Evolutionary conservation across 805 yeast genomes (phyloP).

Genomic region (Saccharomyces kudriavzevii): DNA sequence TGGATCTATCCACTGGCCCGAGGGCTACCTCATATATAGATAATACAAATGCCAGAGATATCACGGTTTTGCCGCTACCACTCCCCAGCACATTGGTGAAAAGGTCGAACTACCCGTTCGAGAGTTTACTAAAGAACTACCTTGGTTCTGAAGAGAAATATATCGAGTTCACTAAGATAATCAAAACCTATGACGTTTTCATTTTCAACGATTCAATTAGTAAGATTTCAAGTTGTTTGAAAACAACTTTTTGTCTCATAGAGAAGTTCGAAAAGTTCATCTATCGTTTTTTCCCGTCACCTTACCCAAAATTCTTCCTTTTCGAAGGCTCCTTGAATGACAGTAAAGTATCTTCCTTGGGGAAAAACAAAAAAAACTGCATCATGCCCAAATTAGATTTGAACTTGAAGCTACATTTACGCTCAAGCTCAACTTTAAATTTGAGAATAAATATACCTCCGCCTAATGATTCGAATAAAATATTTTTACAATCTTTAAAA

Average conservation of each 20-base stretch:
- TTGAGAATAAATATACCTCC: conserved; percentile 18
- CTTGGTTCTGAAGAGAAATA: conserved; percentile 15
- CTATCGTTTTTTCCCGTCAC: neutral
- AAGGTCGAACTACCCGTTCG: conserved; percentile 25
- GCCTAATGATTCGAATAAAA: conserved; percentile 11
- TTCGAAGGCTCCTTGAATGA: conserved; percentile 2
- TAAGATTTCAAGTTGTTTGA: conserved; percentile 14
- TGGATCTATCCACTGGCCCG: neutral
- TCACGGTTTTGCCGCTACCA: conserved; percentile 7
- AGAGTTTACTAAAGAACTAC: conserved; percentile 20
- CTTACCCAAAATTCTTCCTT: neutral
- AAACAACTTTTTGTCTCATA: conserved; percentile 20
- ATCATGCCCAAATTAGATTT: neutral
- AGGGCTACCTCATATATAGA: neutral
- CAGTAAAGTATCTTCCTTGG: neutral
- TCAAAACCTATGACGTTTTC: conserved; percentile 13
- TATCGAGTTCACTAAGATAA: conserved; percentile 11
- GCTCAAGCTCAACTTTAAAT: conserved; percentile 4
- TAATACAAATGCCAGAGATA: neutral
- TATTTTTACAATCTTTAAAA: conserved; percentile 28
- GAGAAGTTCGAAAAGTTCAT: conserved; percentile 14
- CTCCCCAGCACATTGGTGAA: conserved; percentile 28
- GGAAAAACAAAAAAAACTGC: neutral
- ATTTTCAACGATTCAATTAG: conserved; percentile 25
- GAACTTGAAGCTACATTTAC: neutral